Conservation (phyloP, 345 rosid species). For the Eucalyptus sp. region DNA sequence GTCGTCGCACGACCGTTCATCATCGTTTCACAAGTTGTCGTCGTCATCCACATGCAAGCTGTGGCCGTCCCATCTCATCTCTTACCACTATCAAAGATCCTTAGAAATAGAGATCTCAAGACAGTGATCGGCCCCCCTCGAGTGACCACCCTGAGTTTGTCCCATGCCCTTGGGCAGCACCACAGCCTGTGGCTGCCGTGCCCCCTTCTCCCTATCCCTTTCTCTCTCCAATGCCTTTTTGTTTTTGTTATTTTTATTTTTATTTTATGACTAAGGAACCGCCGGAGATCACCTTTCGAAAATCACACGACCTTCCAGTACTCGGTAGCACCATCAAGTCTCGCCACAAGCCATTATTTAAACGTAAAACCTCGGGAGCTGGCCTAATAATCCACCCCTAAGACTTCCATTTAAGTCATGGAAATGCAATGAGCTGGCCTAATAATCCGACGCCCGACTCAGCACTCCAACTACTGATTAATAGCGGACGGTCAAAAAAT, state of each 20-base stretch:
- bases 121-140: not conserved
- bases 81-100: not conserved
- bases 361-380: too few species aligned
- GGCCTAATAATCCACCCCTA: too few species aligned
- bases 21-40: not conserved
- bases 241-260: too few species aligned
- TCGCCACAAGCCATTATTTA: too few species aligned
- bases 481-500: not conserved
- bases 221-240: not conserved
- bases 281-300: too few species aligned
- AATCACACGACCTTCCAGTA: too few species aligned
- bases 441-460: too few species aligned
- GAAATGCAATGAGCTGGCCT: too few species aligned
- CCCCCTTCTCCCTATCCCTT: not conserved
- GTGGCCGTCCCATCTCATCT: not conserved
- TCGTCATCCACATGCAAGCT: not conserved
- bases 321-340: too few species aligned
- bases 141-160: not conserved
- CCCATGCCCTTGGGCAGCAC: not conserved
- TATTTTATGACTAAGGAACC: fast-evolving
- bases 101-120: not conserved
- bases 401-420: too few species aligned
- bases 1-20: not conserved
- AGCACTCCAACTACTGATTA: not conserved
- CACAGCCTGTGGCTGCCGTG: not conserved